Evolutionary conservation across 495 filamentous ascomycete species (phyloP).

Genomic region (Paragyromitra xinjiangensis): DNA sequence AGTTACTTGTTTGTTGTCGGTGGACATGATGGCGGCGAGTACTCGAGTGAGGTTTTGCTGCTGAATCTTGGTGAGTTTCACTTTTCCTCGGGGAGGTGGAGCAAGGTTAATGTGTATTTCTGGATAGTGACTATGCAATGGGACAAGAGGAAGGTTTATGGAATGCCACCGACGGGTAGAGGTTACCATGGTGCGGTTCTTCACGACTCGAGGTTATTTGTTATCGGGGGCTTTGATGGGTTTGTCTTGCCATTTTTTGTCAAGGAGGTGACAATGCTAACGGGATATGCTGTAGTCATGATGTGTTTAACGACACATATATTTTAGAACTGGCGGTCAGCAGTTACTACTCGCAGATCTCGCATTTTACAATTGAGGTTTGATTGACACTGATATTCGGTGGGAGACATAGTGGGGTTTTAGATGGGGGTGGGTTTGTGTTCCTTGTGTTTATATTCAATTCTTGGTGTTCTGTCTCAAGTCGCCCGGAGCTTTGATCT

Average conservation of each 20-base stretch:
- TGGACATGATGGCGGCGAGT: slow-evolving; percentile 73
- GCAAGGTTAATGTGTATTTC: slow-evolving; percentile 15
- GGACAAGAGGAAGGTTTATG: slow-evolving; percentile 71
- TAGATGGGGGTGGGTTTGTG: slow-evolving; percentile 14
- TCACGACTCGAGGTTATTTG: slow-evolving; percentile 68
- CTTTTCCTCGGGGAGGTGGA: neutral
- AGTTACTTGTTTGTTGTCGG: slow-evolving; percentile 73
- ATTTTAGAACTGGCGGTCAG: slow-evolving; percentile 71
- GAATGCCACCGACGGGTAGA: slow-evolving; percentile 67
- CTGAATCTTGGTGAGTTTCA: slow-evolving; percentile 64
- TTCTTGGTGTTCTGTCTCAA: slow-evolving; percentile 41
- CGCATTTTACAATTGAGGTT: slow-evolving; percentile 72
- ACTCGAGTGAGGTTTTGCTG: slow-evolving; percentile 70
- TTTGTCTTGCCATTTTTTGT: slow-evolving; percentile 35
- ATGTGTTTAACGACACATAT: slow-evolving; percentile 71
- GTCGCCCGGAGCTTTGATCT: slow-evolving; percentile 47
- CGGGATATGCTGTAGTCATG: slow-evolving; percentile 59
- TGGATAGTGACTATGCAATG: slow-evolving; percentile 70
- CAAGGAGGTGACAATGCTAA: slow-evolving; percentile 9
- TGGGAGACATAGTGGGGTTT: neutral
- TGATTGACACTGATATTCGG: slow-evolving; percentile 54
- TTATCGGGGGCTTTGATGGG: slow-evolving; percentile 72
- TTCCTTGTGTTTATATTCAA: slow-evolving; percentile 40
- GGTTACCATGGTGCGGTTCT: slow-evolving; percentile 72
- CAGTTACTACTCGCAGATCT: slow-evolving; percentile 74